Percentiles rank a stretch among this genome's conserved stretches.
These are phyloP conservation scores for Trametes cubensis DNA, from an alignment of 768 basidiomycete species.

Conservation along the genomic window DNA sequence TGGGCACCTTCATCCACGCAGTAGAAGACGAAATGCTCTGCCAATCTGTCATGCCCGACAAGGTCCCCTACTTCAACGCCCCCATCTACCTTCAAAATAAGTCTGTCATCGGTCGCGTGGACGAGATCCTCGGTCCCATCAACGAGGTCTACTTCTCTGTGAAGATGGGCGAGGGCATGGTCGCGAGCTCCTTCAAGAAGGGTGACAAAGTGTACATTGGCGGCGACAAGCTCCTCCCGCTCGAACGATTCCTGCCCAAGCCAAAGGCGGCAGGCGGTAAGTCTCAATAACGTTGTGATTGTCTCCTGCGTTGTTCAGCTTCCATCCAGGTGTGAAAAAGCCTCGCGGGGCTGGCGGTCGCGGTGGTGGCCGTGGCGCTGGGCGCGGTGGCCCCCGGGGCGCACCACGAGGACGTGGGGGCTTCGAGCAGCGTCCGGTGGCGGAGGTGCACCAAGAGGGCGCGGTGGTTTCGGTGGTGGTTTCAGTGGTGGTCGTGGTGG, in stretches of 20 bases:
- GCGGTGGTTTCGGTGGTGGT: too few species aligned
- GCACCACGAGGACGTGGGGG: conserved; percentile 43
- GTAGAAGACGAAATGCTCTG: conserved; percentile 99
- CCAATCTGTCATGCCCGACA: conserved; percentile 78
- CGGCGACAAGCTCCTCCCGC: conserved; percentile 94
- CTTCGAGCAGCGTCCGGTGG: too few species aligned
- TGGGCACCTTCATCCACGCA: conserved; percentile 90
- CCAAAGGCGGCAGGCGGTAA: conserved; percentile 79
- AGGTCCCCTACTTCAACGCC: conserved; percentile 98
- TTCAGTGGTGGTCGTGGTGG: conserved; percentile 51
- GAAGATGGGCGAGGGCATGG: conserved; percentile 96
- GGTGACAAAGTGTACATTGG: conserved; percentile 98
- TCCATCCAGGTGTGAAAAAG: conserved; percentile 42
- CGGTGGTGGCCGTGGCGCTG: conserved; percentile 36
- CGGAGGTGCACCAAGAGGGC: conserved; percentile 39
- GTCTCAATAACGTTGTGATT: conserved; percentile 15
- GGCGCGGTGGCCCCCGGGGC: conserved; percentile 30
- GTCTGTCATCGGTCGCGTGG: conserved; percentile 93
- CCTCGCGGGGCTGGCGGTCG: conserved; percentile 35
- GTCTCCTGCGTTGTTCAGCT: conserved; percentile 9
- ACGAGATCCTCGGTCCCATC: conserved; percentile 99
- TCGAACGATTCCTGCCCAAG: conserved; percentile 96
- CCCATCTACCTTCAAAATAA: conserved; percentile 98
- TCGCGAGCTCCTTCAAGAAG: conserved; percentile 92
- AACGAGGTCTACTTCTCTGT: conserved; percentile 98